A percentile compares a stretch with the other conserved stretches of the same genome.
Evolutionary conservation across 2,329 filamentous ascomycete species (phyloP).

Genomic region (Trichothecium sympodiale): DNA sequence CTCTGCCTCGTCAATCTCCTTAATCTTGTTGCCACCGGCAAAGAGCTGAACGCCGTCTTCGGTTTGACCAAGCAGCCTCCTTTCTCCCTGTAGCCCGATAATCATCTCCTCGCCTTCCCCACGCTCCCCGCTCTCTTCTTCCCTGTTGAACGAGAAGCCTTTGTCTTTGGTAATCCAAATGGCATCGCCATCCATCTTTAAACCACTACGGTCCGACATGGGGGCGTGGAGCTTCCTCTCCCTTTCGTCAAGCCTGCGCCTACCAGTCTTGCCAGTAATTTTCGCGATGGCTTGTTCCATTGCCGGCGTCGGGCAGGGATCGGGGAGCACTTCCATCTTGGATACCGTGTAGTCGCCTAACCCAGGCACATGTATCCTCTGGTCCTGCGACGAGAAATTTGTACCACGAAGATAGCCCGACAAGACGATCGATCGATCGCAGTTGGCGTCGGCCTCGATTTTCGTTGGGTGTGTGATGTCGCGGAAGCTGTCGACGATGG

Average conservation of each 20-base stretch:
- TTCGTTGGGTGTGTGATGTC: constrained; percentile 90
- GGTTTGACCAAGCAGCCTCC: constrained; percentile 70
- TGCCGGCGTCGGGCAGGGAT: constrained; percentile 88
- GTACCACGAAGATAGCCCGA: constrained; percentile 93
- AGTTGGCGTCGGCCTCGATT: constrained; percentile 79
- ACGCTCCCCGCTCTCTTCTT: constrained; percentile 57
- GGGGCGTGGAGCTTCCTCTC: constrained; percentile 94
- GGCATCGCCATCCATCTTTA: constrained; percentile 93
- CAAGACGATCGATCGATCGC: constrained; percentile 80
- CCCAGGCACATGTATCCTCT: constrained; percentile 84
- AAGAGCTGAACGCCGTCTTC: constrained; percentile 81
- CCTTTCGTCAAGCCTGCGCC: constrained; percentile 82
- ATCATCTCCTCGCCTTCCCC: constrained; percentile 96
- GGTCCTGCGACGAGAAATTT: constrained; percentile 78
- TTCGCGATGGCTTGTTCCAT: constrained; percentile 84
- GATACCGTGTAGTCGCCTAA: constrained; percentile 80
- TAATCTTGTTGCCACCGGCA: constrained; percentile 60
- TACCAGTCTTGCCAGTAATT: constrained; percentile 67
- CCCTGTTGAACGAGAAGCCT: constrained; percentile 63
- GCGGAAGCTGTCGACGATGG: constrained; percentile 84
- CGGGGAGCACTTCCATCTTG: constrained; percentile 76
- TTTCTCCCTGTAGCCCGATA: constrained; percentile 74
- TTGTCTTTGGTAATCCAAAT: constrained; percentile 74
- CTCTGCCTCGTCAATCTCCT: constrained; percentile 37
- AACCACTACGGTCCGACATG: constrained; percentile 94